Base-by-base conservation (phyloP, 768 basidiomycete species). In the Amanita phalloides region DNA sequence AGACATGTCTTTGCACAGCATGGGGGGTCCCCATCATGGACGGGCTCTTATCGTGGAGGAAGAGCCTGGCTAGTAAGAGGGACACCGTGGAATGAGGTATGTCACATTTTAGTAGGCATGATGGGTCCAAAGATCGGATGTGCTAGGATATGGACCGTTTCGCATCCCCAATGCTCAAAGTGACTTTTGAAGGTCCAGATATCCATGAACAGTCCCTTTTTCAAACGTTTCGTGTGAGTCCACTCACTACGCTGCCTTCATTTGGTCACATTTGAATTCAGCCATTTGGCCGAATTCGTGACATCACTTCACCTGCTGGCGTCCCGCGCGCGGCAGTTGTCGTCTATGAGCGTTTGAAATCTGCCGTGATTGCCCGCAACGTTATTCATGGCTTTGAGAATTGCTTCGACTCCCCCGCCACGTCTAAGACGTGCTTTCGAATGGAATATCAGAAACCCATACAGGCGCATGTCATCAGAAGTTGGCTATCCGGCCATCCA, bases 181-280 rank as follows among this genome's bases (percentile, higher is more conserved):
- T 95, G n/a, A 68, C 78, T 5, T 97, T 95, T 57, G 88, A 95
- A 30, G 95, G 95, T 0, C 85, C 90, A 1, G 93, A 96, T 61
- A 68, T 93, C 1, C 75, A 77, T 26, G 90, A 94, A 59, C 88
- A 94, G 64, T 62, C 72, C 0, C 68, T 95, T 0, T 97, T 91
- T 61, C 71, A 82, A 25, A 66, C 90, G 21, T 79, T 92, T 53
- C 75, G 92, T 45, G 90, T 89, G 66, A 56, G 81, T 66, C 13
- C 44, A 49, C 36, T 13, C 45, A 49, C 36, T 17, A 39, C 28
- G 20, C 9, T 35, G 37, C 48, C 8, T 26, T 33, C 42, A 49
- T 35, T 33, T 32, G 39, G 32, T 44, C 33, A 38, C 44, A 14
- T 51, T 28, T 43, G 53, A 56, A 21, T 38, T 26, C 54, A 91